These are phyloP conservation scores for Candida sp. DNA, from an alignment of 1,139 yeast genomes.

Conservation along the genomic window DNA sequence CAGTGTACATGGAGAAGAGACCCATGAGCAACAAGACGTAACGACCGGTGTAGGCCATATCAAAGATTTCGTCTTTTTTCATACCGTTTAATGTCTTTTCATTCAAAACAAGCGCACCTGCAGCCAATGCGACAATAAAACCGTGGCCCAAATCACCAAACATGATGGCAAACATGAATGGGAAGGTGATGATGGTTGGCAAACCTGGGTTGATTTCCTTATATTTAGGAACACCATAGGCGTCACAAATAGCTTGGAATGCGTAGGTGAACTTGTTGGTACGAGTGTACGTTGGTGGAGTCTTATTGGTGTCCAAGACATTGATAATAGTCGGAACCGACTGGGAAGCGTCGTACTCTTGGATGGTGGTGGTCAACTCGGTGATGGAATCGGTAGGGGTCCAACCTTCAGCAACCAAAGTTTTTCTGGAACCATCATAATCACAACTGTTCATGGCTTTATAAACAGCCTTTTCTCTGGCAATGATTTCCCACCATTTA, in stretches of 20 bases:
- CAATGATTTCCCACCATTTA: conserved; percentile 70
- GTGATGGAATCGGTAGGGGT: conserved; percentile 64
- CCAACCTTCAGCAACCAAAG: conserved; percentile 83
- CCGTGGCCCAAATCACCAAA: conserved; percentile 91
- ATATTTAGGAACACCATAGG: conserved; percentile 79
- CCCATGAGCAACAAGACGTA: conserved; percentile 80
- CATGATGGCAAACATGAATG: conserved; percentile 88
- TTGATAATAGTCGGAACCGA: conserved; percentile 75
- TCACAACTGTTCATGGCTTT: conserved; percentile 69
- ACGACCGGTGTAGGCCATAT: conserved; percentile 81
- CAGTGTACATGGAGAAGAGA: conserved; percentile 77
- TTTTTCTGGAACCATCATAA: conserved; percentile 66
- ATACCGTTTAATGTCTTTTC: conserved; percentile 62
- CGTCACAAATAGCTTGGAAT: conserved; percentile 78
- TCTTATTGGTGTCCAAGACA: conserved; percentile 64
- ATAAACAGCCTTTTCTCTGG: conserved; percentile 74
- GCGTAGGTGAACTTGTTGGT: conserved; percentile 80
- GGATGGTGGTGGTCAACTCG: conserved; percentile 37
- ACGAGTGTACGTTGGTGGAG: conserved; percentile 82
- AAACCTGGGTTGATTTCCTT: conserved; percentile 83
- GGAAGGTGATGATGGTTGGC: conserved; percentile 80
- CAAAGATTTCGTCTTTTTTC: conserved; percentile 80
- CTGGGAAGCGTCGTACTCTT: conserved; percentile 28
- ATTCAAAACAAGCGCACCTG: conserved; percentile 58
- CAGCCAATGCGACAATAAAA: conserved; percentile 63